Evolutionary conservation across 1,284 basidiomycete genomes (phyloP).

Genomic region (Ganoderma lingzhi): DNA sequence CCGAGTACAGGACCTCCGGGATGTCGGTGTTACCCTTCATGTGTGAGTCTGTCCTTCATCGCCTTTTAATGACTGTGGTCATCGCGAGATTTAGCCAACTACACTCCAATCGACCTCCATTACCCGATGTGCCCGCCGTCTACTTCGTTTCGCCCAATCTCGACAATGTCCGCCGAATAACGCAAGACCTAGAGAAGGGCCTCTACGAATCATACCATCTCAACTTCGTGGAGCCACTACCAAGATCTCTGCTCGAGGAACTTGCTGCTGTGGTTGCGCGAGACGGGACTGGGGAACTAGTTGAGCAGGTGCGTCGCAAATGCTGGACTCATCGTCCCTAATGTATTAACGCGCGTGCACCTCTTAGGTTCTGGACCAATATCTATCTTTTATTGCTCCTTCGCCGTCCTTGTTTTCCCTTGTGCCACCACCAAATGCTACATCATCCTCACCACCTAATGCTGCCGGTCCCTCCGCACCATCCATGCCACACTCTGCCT

Average conservation of each 20-base stretch:
- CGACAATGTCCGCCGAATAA: slow-evolving; percentile 88
- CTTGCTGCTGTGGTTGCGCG: slow-evolving; percentile 89
- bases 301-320: slow-evolving; percentile 69
- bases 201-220: slow-evolving; percentile 95
- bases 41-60: slow-evolving; percentile 65
- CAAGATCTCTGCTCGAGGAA: slow-evolving; percentile 91
- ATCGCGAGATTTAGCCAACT: slow-evolving; percentile 71
- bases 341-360: not conserved
- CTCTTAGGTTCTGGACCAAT: slow-evolving; percentile 89
- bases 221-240: slow-evolving; percentile 94
- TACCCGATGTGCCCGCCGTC: slow-evolving; percentile 96
- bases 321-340: not conserved
- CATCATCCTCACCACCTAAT: slow-evolving; percentile 43
- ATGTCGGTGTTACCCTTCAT: slow-evolving; percentile 96
- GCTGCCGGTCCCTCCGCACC: slow-evolving; percentile 42
- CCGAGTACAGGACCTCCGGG: slow-evolving; percentile 95
- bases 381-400: slow-evolving; percentile 96
- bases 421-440: slow-evolving; percentile 58
- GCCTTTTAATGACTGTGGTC: not conserved
- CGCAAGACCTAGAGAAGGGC: slow-evolving; percentile 86
- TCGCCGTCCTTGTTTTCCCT: slow-evolving; percentile 96
- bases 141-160: slow-evolving; percentile 97
- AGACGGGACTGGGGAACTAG: slow-evolving; percentile 85
- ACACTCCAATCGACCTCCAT: slow-evolving; percentile 87
- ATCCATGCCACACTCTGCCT: slow-evolving; percentile 58